These are phyloP conservation scores for Logfia minima DNA, from an alignment of 129 eudicot species.

Conservation along the genomic window DNA sequence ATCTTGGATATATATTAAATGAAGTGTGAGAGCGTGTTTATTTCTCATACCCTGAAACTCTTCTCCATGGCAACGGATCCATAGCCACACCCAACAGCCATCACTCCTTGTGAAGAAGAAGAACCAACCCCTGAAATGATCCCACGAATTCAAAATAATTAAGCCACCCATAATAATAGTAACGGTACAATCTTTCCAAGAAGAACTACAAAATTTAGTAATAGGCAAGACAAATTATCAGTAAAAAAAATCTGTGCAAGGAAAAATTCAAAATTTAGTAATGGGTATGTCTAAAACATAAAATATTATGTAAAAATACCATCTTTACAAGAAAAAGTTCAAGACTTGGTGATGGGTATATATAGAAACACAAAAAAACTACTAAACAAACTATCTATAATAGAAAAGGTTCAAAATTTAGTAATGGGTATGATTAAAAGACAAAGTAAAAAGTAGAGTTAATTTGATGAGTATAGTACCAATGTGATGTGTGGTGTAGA, in stretches of 20 bases:
- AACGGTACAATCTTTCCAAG: slow-evolving; percentile 18
- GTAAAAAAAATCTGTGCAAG: slow-evolving; percentile 6
- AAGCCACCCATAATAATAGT: not conserved
- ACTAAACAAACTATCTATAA: not conserved
- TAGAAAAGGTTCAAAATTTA: not conserved
- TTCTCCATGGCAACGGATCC: slow-evolving; percentile 95
- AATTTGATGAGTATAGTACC: slow-evolving; percentile 10
- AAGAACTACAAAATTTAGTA: not conserved
- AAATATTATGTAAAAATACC: not conserved
- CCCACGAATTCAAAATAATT: not conserved
- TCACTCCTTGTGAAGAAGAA: slow-evolving; percentile 50
- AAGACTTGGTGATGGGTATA: not conserved
- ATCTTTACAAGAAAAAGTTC: not conserved
- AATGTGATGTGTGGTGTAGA: slow-evolving; percentile 43
- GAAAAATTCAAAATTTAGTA: not conserved
- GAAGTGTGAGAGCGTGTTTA: slow-evolving; percentile 16
- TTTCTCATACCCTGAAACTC: slow-evolving; percentile 70
- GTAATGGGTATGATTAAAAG: slow-evolving; percentile 4
- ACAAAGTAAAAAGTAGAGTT: not conserved
- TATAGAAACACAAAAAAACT: not conserved
- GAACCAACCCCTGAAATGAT: slow-evolving; percentile 58
- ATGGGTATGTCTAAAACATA: slow-evolving; percentile 5
- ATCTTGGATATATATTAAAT: not conserved
- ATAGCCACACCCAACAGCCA: slow-evolving; percentile 62
- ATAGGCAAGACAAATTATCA: not conserved